Base-by-base conservation (phyloP, 768 basidiomycete genomes). In the Scleroderma bovista region DNA sequence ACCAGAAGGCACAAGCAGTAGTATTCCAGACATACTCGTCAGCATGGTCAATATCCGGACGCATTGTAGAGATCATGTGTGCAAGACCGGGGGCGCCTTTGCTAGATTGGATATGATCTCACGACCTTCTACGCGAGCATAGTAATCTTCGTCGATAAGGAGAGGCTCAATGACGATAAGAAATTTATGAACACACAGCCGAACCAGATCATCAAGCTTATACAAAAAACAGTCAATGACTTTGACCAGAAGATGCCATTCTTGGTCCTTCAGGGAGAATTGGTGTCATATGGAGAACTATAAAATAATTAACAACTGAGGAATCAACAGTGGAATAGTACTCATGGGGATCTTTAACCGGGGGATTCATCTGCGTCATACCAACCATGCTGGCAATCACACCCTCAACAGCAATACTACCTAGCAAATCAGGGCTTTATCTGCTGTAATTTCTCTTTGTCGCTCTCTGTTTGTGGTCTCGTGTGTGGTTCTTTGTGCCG, bases 21-120 rank as follows among this genome's bases (percentile, higher is more conserved):
- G 96, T 99, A 68, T 99, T 99, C 51, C 95, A 89, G 3, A 98
- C 95, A 57, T 99, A 98, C 69, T 99, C 96, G 64, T 99, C 95
- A 39, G 96, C 93, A 60, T 98, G 95, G 69, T 99, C 95, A 54
- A 98, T 98, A 76, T 99, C 95, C 3, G 96, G 95, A 59, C 95
- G 88, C 95, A 99, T 98, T 17, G 95, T 99, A 32, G 96, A 99
- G 60, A 99, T 99, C 96, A 99, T 98, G 72, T 99, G 96, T 2
- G 96, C 95, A 22, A 99, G 85, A 70, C 96, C 96, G 26, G 94
- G n/a, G n/a, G 94, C 11, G 96, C 96, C 70, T 98, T 99, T 24
- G 96, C 95, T 37, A 98, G 75, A 68, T 98, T 99, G 60, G 92
- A 95, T 58, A 98, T 99, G 66, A 99, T 98, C 75, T 99, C 96